These are phyloP conservation scores for Lactarius sanguifluus DNA, from an alignment of 768 basidiomycete species.

Conservation along the genomic window DNA sequence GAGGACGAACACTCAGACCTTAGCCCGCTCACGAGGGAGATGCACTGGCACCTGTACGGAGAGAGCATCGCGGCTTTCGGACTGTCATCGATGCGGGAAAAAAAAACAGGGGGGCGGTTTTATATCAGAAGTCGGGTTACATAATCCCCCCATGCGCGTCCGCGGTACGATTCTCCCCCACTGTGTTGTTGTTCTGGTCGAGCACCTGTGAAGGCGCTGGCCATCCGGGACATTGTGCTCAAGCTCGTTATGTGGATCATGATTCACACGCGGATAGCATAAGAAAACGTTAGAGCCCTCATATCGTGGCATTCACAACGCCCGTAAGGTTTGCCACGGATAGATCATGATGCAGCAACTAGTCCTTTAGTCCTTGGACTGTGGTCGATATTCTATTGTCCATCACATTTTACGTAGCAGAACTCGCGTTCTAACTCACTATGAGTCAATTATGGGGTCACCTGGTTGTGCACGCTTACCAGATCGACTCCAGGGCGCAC, in stretches of 20 bases:
- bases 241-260: too few relatives aligned
- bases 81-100: slow-evolving; percentile 13
- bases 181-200: too few relatives aligned
- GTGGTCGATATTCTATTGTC: too few relatives aligned
- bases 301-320: background rate
- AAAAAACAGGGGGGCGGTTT: background rate
- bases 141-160: background rate
- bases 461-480: background rate
- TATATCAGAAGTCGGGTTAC: background rate
- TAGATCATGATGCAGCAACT: too few relatives aligned
- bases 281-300: background rate
- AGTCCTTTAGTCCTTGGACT: too few relatives aligned
- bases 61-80: slow-evolving; percentile 30
- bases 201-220: too few relatives aligned
- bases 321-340: background rate
- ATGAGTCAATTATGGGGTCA: background rate
- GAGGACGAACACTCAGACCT: slow-evolving; percentile 37
- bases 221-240: too few relatives aligned
- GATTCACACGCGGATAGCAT: too few relatives aligned
- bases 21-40: slow-evolving; percentile 36
- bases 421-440: too few relatives aligned
- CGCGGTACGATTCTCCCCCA: too few relatives aligned
- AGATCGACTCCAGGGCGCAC: background rate
- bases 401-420: too few relatives aligned
- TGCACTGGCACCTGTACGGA: slow-evolving; percentile 15